These are phyloP conservation scores for Penicillium sp. DNA, from an alignment of 2,329 filamentous ascomycete genomes.

Conservation along the genomic window DNA sequence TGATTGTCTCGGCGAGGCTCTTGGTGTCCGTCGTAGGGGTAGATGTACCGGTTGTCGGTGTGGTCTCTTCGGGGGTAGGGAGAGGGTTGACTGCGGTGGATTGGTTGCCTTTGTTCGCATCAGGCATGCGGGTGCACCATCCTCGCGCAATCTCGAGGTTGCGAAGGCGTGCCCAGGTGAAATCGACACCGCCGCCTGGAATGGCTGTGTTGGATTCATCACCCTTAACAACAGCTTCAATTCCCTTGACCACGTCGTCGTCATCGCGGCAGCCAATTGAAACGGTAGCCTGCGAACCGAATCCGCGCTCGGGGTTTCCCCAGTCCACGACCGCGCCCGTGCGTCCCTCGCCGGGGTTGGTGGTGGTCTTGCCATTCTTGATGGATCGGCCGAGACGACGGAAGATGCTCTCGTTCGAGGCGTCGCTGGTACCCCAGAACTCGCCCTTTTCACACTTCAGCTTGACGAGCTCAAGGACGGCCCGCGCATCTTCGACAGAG, in stretches of 20 bases:
- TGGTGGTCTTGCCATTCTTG: constrained; percentile 46
- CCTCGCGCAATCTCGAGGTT: constrained; percentile 66
- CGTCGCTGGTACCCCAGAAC: constrained; percentile 79
- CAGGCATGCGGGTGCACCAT: constrained; percentile 62
- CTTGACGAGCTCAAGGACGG: constrained; percentile 90
- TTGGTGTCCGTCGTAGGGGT: constrained; percentile 21
- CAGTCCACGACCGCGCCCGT: constrained; percentile 78
- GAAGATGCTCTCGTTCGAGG: constrained; percentile 86
- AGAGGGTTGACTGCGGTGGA: constrained; percentile 38
- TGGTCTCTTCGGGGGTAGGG: constrained; percentile 35
- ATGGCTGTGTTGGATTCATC: constrained; percentile 52
- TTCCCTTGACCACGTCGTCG: constrained; percentile 61
- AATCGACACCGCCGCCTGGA: constrained; percentile 62
- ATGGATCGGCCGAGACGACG: constrained; percentile 71
- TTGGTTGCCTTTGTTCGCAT: constrained; percentile 53
- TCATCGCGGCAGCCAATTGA: constrained; percentile 64
- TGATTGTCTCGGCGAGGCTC: constrained; percentile 54
- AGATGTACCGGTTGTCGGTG: constrained; percentile 21
- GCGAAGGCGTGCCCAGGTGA: constrained; percentile 67
- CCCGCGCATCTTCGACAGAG: constrained; percentile 88
- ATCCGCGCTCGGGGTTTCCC: constrained; percentile 74
- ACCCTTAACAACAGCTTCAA: constrained; percentile 60
- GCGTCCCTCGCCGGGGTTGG: constrained; percentile 36
- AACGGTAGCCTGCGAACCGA: constrained; percentile 62
- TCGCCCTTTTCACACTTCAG: constrained; percentile 95